These are phyloP conservation scores for Solanum hybrid DNA, from an alignment of 305 asterid genomes.

Conservation along the genomic window DNA sequence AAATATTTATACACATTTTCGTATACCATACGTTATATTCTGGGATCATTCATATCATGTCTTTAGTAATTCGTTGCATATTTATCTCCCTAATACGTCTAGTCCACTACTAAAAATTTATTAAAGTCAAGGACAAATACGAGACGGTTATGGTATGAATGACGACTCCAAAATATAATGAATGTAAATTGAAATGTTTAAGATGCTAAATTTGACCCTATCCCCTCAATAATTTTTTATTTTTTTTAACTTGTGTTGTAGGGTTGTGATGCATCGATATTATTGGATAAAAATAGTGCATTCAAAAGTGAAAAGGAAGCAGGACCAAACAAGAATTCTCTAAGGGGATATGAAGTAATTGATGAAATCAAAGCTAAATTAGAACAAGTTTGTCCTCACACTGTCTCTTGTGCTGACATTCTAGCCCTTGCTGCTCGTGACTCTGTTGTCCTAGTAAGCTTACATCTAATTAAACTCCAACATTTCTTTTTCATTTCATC, in stretches of 20 bases:
- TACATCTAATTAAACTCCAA: background rate
- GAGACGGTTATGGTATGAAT: background rate
- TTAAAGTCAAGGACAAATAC: background rate
- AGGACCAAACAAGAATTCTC: constrained; percentile 61
- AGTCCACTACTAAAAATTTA: background rate
- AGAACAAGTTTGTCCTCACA: constrained; percentile 73
- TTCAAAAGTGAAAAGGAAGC: constrained; percentile 64
- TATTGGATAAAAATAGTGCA: constrained; percentile 40
- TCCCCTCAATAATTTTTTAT: background rate
- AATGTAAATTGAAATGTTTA: background rate
- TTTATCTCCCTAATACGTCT: background rate
- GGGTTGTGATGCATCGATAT: constrained; percentile 82
- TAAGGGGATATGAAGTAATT: constrained; percentile 67
- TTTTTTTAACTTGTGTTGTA: background rate
- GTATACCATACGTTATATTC: background rate
- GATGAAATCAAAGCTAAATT: constrained; percentile 66
- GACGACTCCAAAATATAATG: background rate
- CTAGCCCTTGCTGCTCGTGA: constrained; percentile 76
- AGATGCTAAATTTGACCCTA: background rate
- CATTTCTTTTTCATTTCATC: background rate
- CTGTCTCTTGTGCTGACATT: constrained; percentile 80
- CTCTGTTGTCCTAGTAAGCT: constrained; percentile 54
- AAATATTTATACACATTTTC: background rate
- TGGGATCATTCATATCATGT: background rate
- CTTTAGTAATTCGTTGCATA: background rate